These are phyloP conservation scores for Camptophora hylomeconis DNA, from an alignment of 2,329 filamentous ascomycete species.

Conservation along the genomic window DNA sequence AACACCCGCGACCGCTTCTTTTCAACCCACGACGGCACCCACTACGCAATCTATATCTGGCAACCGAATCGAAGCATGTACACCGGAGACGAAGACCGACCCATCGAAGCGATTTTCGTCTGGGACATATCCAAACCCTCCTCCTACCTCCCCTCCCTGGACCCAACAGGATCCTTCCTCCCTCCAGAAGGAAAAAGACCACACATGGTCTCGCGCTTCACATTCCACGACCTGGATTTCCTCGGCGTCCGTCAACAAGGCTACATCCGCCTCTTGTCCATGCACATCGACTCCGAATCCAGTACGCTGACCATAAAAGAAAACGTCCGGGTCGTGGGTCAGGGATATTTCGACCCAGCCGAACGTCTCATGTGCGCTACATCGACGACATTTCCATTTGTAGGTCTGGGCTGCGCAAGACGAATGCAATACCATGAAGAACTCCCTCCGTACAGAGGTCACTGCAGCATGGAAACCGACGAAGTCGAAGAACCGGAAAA, in stretches of 20 bases:
- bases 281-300: constrained; percentile 38
- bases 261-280: constrained; percentile 35
- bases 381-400: constrained; percentile 42
- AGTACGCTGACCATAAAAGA: constrained; percentile 41
- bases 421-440: constrained; percentile 31
- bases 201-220: constrained; percentile 36
- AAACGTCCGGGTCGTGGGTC: constrained; percentile 39
- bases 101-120: constrained; percentile 44
- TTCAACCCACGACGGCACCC: constrained; percentile 44
- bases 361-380: constrained; percentile 31
- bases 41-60: constrained; percentile 52
- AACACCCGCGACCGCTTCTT: constrained; percentile 48
- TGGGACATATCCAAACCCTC: constrained; percentile 45
- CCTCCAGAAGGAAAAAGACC: constrained; percentile 27
- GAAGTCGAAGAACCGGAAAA: constrained; percentile 19
- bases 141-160: constrained; percentile 37
- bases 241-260: constrained; percentile 41
- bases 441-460: constrained; percentile 34
- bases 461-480: constrained; percentile 24
- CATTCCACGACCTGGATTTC: constrained; percentile 39
- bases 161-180: constrained; percentile 29
- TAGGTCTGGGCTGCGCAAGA: constrained; percentile 38
- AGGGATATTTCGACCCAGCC: constrained; percentile 30
- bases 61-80: constrained; percentile 44
- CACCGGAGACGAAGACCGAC: constrained; percentile 40